Evolutionary conservation across 2,329 filamentous ascomycete species (phyloP), one percentile per base, ranked within the genome.

Genomic region (Pestalotiopsis sp.): DNA sequence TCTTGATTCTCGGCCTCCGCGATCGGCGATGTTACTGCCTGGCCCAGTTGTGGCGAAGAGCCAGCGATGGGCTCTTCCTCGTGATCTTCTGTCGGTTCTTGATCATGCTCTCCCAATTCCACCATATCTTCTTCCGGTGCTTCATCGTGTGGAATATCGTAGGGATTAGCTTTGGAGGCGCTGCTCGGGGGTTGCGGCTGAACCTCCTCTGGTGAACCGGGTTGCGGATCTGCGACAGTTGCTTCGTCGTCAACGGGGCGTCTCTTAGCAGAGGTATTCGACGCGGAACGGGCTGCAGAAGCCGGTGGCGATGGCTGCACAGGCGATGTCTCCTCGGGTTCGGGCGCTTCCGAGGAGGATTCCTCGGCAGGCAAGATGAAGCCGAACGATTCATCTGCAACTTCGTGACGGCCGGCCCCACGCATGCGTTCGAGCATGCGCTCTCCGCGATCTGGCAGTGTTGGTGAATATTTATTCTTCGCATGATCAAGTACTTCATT

Each of bases 341-440:
- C 56, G 20, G 73, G 68, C 13, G 71, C 66, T 68, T 77, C 77
- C 57, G 70, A 62, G 14, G 66, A 45, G 9, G 66, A 45, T 14
- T 68, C 69, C n/a, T 70, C 74, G 31, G 68, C 82, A 36, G 81
- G 83, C 62, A 87, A 80, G 62, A 84, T 78, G 72, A 90, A 83
- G 14, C 83, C 84, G 74, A 91, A 91, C 5, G 88, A 88, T 12
- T 89, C 83, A 71, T 91, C 87, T 71, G 84, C 87, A 14, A 91
- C 82, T 75, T 90, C 85, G 68, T 87, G 84, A 72, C 85, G 84
- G 88, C 88, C 87, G 57, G 89, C 88, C 70, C 89, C 89, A 70
- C 89, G 88, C 76, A 91, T 86, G 76, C 89, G 88, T 80, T 90
- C 85, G 71, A 88, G 87, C 81, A 91, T 85, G 75, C 88, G 87